phyloP scores from a whole-genome alignment of 129 eudicot species.

The Escallonia herrerae region DNA sequence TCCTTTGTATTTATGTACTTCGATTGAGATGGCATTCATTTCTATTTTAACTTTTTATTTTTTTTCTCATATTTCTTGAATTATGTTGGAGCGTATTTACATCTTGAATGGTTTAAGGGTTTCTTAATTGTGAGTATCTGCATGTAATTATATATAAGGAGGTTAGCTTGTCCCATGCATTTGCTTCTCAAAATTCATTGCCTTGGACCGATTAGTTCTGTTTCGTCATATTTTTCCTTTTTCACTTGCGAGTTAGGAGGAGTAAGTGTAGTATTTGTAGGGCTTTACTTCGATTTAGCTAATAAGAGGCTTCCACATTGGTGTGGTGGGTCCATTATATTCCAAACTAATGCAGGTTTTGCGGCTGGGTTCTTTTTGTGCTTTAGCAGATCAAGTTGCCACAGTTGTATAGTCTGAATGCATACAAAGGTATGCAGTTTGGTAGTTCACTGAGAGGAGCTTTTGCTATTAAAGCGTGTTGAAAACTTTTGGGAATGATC shows the following conservation, averaged over 20 bases:
- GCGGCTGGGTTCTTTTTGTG: slow-evolving; percentile 18
- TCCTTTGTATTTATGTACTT: too few species aligned
- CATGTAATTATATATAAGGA: too few species aligned
- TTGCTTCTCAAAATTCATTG: too few species aligned
- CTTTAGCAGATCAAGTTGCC: slow-evolving; percentile 18
- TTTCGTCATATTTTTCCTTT: background rate
- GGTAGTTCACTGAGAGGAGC: slow-evolving; percentile 2
- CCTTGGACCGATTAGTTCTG: background rate
- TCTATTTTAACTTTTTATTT: too few species aligned
- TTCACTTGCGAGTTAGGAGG: background rate
- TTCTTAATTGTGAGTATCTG: too few species aligned
- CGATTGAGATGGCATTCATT: too few species aligned
- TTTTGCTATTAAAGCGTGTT: background rate
- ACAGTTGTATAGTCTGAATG: slow-evolving; percentile 7
- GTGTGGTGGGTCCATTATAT: slow-evolving; percentile 19
- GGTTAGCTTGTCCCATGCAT: too few species aligned
- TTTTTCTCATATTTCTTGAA: too few species aligned
- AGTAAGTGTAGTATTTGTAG: slow-evolving; percentile 4
- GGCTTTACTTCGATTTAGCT: background rate
- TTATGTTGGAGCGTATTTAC: too few species aligned
- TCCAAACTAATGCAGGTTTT: slow-evolving; percentile 28
- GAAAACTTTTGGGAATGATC: background rate
- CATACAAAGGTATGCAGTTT: slow-evolving; percentile 22
- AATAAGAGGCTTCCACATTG: slow-evolving; percentile 4
- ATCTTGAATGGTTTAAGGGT: too few species aligned